These are phyloP conservation scores for Bolboschoenus planiculmis DNA, from an alignment of 176 grass and related monocot species.

Conservation along the genomic window DNA sequence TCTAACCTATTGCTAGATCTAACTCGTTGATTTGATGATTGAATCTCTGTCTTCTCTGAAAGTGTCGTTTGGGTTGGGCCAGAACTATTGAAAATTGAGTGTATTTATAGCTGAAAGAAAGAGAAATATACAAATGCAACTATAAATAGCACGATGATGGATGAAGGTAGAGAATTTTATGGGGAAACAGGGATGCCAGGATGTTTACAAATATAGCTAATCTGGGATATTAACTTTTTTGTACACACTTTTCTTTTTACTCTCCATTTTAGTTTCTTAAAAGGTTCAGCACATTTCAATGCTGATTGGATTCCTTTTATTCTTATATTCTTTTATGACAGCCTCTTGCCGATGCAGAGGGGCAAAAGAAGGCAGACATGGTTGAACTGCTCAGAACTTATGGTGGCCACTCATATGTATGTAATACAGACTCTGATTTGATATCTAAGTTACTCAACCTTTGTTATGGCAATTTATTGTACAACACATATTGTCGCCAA, in stretches of 20 bases:
- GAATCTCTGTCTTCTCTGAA: background rate
- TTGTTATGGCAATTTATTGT: background rate
- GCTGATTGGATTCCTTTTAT: background rate
- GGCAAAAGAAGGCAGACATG: constrained; percentile 66
- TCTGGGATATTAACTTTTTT: background rate
- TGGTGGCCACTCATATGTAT: constrained; percentile 84
- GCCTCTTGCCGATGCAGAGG: constrained; percentile 95
- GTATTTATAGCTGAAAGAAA: background rate
- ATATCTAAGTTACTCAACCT: background rate
- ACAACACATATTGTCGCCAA: background rate
- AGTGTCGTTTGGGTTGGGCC: background rate
- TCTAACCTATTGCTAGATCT: background rate
- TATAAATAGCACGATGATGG: background rate
- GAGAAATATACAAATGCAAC: background rate
- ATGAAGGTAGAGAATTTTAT: background rate
- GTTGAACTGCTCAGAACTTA: constrained; percentile 70
- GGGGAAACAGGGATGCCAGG: background rate
- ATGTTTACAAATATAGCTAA: background rate
- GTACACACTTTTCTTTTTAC: background rate
- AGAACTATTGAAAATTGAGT: background rate
- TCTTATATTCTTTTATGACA: constrained; percentile 28
- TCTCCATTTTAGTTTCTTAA: background rate
- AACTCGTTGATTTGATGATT: background rate
- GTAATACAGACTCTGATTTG: constrained; percentile 19
- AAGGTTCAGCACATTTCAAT: background rate